Conservation (phyloP, 1,284 basidiomycete species). For the Chondrostereum purpureum region DNA sequence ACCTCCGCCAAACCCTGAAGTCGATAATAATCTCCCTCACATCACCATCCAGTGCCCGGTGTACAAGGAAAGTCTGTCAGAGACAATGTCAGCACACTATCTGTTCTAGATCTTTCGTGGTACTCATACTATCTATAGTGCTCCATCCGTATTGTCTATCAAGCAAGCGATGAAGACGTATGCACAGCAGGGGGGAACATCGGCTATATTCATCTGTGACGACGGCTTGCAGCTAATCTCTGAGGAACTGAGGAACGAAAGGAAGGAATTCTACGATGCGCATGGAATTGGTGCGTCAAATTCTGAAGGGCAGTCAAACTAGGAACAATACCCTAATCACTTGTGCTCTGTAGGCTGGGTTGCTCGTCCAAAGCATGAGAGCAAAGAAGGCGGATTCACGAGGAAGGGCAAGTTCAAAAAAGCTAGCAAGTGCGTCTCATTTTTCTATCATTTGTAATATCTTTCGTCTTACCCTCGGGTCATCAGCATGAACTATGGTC, state of each 20-base stretch:
- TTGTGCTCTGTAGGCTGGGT: conserved; percentile 82
- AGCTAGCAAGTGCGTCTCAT: conserved; percentile 50
- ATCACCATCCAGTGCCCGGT: conserved; percentile 76
- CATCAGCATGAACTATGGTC: conserved; percentile 70
- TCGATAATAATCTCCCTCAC: conserved; percentile 61
- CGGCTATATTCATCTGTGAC: conserved; percentile 71
- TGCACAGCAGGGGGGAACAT: conserved; percentile 75
- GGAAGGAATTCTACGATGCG: conserved; percentile 52
- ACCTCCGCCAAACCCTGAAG: conserved; percentile 52
- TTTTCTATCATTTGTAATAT: neutral
- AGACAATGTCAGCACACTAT: conserved; percentile 51
- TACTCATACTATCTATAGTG: conserved; percentile 26
- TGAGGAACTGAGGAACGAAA: conserved; percentile 54
- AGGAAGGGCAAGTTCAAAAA: conserved; percentile 91
- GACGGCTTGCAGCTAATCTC: conserved; percentile 65
- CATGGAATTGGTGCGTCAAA: neutral
- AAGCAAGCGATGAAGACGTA: conserved; percentile 87
- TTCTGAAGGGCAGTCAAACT: neutral
- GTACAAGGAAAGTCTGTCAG: conserved; percentile 69
- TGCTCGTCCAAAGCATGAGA: conserved; percentile 65
- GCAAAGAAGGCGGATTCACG: conserved; percentile 55
- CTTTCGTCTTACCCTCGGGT: neutral
- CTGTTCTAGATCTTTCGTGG: conserved; percentile 7
- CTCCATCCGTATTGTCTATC: conserved; percentile 72
- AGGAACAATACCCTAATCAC: conserved; percentile 35